phyloP scores from a whole-genome alignment of 108 stramenopile genomes.

The Pseudonitzschia multiseries region DNA sequence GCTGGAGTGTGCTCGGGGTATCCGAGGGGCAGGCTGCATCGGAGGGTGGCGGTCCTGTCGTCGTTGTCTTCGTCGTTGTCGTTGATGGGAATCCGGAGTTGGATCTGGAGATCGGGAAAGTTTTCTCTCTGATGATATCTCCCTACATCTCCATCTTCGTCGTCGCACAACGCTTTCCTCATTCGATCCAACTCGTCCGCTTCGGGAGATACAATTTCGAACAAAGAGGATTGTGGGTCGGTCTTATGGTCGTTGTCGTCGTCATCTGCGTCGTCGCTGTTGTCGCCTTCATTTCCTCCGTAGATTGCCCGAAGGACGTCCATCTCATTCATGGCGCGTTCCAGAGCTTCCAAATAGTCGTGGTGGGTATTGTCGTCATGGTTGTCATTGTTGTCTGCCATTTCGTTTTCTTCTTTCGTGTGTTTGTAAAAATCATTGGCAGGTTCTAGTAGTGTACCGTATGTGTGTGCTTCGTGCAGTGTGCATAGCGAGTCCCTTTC shows the following conservation, averaged over 20 bases:
- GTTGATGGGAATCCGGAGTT: constrained; percentile 11
- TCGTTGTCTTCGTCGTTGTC: constrained; percentile 14
- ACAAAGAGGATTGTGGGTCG: constrained; percentile 11
- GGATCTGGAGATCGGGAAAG: constrained; percentile 30
- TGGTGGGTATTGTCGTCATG: not conserved
- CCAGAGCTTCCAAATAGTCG: constrained; percentile 28
- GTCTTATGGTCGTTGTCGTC: not conserved
- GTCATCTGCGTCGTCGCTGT: not conserved
- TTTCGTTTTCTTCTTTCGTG: not conserved
- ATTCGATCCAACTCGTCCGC: constrained; percentile 8
- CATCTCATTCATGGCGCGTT: constrained; percentile 48
- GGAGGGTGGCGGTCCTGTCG: constrained; percentile 8
- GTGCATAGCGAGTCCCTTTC: too few relatives aligned
- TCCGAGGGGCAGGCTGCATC: constrained; percentile 26
- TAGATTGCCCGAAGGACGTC: constrained; percentile 46
- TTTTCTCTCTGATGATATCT: not conserved
- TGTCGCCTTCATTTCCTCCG: constrained; percentile 9
- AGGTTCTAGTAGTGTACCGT: too few relatives aligned
- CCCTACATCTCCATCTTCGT: not conserved
- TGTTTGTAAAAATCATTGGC: not conserved
- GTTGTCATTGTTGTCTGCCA: not conserved
- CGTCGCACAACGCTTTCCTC: not conserved
- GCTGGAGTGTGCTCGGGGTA: constrained; percentile 38
- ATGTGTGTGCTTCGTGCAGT: too few relatives aligned
- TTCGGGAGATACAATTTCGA: not conserved